Conservation (phyloP, 139 green algal genomes). For the Closterium sp. region DNA sequence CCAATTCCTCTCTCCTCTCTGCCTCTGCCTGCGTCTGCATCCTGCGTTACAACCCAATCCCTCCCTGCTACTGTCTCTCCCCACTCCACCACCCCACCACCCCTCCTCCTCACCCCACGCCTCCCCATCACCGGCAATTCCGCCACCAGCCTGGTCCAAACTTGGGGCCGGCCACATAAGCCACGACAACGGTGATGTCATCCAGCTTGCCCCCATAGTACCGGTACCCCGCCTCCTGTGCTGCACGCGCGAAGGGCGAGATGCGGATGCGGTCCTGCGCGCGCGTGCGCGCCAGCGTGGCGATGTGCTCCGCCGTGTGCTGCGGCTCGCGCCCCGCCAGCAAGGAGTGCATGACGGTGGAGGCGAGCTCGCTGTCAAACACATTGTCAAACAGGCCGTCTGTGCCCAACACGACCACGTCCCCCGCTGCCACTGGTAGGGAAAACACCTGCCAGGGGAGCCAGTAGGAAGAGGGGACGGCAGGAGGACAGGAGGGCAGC, state of each 20-base stretch:
- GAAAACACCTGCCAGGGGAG: constrained; percentile 57
- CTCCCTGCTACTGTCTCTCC: too few species aligned
- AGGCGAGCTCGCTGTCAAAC: constrained; percentile 83
- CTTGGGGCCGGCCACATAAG: constrained; percentile 15
- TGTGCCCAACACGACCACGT: constrained; percentile 86
- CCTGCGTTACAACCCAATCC: too few species aligned
- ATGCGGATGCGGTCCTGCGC: constrained; percentile 15
- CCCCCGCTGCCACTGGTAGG: constrained; percentile 74
- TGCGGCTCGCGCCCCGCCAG: background rate
- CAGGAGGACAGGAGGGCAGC: background rate
- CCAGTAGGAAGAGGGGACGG: background rate
- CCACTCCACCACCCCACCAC: too few species aligned
- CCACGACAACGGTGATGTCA: constrained; percentile 69
- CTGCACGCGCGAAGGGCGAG: constrained; percentile 47
- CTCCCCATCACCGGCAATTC: background rate
- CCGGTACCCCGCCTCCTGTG: constrained; percentile 22
- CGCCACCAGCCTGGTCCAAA: background rate
- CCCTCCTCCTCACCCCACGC: too few species aligned
- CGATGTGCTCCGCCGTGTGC: constrained; percentile 36
- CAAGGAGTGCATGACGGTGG: constrained; percentile 44
- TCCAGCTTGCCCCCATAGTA: constrained; percentile 71
- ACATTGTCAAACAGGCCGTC: constrained; percentile 99
- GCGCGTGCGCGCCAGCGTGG: constrained; percentile 9
- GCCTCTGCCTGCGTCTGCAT: too few species aligned
- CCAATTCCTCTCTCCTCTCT: too few species aligned